These are phyloP conservation scores for Hypomyces rosellus DNA, from an alignment of 2,329 filamentous ascomycete species.

Conservation along the genomic window DNA sequence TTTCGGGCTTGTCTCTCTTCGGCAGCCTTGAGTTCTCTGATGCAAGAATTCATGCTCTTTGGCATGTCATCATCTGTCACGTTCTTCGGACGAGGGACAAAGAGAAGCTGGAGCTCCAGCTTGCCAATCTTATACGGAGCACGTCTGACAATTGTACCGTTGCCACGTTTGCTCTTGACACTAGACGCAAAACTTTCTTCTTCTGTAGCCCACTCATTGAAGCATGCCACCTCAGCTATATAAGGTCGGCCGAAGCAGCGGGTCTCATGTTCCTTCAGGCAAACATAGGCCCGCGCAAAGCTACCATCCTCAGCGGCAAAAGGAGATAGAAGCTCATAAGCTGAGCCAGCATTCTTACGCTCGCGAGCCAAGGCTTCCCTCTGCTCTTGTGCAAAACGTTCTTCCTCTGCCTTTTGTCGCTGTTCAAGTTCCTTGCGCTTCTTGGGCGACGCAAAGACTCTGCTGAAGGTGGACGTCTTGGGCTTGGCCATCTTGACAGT, in stretches of 20 bases:
- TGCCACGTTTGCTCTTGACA: constrained; percentile 87
- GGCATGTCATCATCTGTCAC: constrained; percentile 92
- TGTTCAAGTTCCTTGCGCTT: constrained; percentile 93
- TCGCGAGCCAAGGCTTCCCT: constrained; percentile 60
- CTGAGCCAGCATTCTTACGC: constrained; percentile 57
- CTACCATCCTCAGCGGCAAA: constrained; percentile 86
- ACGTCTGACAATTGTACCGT: constrained; percentile 63
- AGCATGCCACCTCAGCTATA: constrained; percentile 83
- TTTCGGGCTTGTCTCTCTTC: constrained; percentile 71
- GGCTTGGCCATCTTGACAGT: constrained; percentile 54
- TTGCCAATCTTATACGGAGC: constrained; percentile 97
- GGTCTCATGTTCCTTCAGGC: constrained; percentile 85
- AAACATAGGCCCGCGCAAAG: constrained; percentile 90
- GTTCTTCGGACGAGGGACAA: constrained; percentile 86
- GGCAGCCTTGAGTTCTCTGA: constrained; percentile 86
- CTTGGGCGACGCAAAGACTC: constrained; percentile 89
- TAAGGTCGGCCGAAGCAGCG: constrained; percentile 84
- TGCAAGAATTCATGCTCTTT: constrained; percentile 97
- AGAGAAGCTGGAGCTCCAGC: constrained; percentile 86
- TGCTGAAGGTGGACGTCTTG: constrained; percentile 85
- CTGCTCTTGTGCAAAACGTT: constrained; percentile 59
- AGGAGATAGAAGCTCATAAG: constrained; percentile 82
- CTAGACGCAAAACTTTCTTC: constrained; percentile 72
- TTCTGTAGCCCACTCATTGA: constrained; percentile 98
- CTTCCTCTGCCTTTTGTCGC: constrained; percentile 74